Conservation (phyloP, 768 basidiomycete genomes). For the Psilocybe sp. region DNA sequence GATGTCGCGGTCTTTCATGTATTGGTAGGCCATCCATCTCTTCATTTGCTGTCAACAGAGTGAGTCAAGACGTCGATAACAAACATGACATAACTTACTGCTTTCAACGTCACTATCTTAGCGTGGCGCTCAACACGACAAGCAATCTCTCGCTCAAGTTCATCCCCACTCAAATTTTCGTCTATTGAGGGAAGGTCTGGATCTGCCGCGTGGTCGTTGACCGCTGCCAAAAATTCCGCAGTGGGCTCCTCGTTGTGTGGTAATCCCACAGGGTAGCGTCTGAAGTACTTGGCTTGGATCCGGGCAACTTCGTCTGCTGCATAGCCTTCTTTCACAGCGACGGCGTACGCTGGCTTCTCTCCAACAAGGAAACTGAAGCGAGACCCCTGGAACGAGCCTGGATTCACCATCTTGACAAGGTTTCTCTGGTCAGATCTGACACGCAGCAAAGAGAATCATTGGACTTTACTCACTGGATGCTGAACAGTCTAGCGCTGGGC, state of each 20-base stretch:
- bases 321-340: neutral
- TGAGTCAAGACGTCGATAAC: neutral
- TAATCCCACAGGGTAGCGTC: slow-evolving; percentile 3
- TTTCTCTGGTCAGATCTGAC: too few relatives aligned
- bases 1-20: slow-evolving; percentile 2
- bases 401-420: slow-evolving; percentile 1
- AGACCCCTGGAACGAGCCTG: slow-evolving; percentile 1
- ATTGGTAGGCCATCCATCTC: slow-evolving; percentile 14
- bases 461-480: too few relatives aligned
- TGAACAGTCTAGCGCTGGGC: too few relatives aligned
- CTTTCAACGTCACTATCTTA: neutral
- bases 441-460: too few relatives aligned
- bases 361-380: neutral
- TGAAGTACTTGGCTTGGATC: slow-evolving; percentile 6
- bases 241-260: slow-evolving; percentile 1
- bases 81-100: neutral
- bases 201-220: slow-evolving; percentile 3
- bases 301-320: neutral
- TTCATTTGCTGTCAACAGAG: slow-evolving; percentile 13
- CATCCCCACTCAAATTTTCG: neutral
- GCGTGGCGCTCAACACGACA: neutral
- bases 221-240: neutral
- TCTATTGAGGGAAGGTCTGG: neutral
- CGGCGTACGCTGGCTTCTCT: neutral
- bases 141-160: neutral